Base-by-base conservation (phyloP, 164 flowering plant species). In the Warburgia ugandensis region DNA sequence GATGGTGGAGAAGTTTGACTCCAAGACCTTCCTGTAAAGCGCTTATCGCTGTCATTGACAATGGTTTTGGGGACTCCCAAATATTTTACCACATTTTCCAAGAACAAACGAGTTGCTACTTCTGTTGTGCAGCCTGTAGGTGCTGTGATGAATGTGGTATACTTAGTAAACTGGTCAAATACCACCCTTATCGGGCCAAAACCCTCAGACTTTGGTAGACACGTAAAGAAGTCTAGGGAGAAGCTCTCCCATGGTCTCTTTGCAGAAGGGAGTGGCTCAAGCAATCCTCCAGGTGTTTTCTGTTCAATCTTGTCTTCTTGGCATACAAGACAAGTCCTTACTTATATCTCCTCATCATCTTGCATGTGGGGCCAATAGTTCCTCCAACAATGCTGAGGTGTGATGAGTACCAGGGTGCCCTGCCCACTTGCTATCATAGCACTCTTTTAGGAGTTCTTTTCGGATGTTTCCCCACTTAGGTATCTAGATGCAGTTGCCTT, bases 291-390 rank as follows among this genome's bases (percentile, higher is more conserved):
- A 14, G 37, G 20, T 20, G 14, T 48, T 14, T 20, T 4, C 11
- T 10, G 3, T n/a, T 51, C 45, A 2, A 36, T 21, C 55, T 51
- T 51, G 20, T 37, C 55, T 25, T 51, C 31, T 21, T 51, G 30
- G 22, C 31, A 51, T 14, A 38, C 12, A 25, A 38, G 44, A 38
- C 45, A 48, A 3, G 44, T 38, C 42, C 12, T 2, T 20, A 51
- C 17, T 7, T 25, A 36, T 0, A 2, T 45, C 20, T 27, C 32
- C 19, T 27, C 49, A 45, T 45, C 47, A 2, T 25, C 20, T 21
- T 28, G 27, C 49, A 45, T 45, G 19, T 32, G 38, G 7, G 39
- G 52, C 52, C 27, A 32, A 4, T 48, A 48, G 49, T 12, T 14
- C 6, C 9, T 28, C 49, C 10, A 45, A 14, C 6, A 44, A 20